Evolutionary conservation across 805 yeast species (phyloP).

Genomic region (Saturnispora gosingensis): DNA sequence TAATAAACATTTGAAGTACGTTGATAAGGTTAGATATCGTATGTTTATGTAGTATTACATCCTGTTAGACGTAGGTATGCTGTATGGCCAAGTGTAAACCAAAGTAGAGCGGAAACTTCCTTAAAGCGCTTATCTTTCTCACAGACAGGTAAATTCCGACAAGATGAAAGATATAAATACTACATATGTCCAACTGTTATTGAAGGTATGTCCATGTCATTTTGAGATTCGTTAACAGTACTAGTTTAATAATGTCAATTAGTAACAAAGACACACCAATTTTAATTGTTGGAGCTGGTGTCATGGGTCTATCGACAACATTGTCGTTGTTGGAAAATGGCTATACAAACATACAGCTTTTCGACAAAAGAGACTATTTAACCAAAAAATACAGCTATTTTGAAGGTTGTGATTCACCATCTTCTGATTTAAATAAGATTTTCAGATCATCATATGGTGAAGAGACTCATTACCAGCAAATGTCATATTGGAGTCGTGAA

Average conservation of each 20-base stretch:
- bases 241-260: not conserved
- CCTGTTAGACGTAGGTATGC: too few relatives aligned
- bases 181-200: not conserved
- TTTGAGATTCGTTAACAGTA: too few relatives aligned
- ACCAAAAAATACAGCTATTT: slow-evolving; percentile 12
- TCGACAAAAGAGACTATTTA: slow-evolving; percentile 14
- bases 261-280: slow-evolving; percentile 10
- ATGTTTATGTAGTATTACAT: not conserved
- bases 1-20: too few relatives aligned
- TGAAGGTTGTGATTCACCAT: slow-evolving; percentile 17
- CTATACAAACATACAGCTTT: slow-evolving; percentile 13
- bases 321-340: slow-evolving; percentile 14
- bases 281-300: slow-evolving; percentile 40
- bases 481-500: slow-evolving; percentile 13
- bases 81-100: not conserved
- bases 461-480: slow-evolving; percentile 13
- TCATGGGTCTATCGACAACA: slow-evolving; percentile 43
- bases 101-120: not conserved
- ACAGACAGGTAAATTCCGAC: not conserved
- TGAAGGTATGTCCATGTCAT: not conserved
- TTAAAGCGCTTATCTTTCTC: not conserved
- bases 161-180: not conserved
- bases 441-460: slow-evolving; percentile 16
- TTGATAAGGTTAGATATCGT: not conserved
- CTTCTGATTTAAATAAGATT: slow-evolving; percentile 19